A percentile compares a stretch with the other conserved stretches of the same genome.
Evolutionary conservation across 2,329 filamentous ascomycete species (phyloP).

Genomic region (Fusarium proliferatum): DNA sequence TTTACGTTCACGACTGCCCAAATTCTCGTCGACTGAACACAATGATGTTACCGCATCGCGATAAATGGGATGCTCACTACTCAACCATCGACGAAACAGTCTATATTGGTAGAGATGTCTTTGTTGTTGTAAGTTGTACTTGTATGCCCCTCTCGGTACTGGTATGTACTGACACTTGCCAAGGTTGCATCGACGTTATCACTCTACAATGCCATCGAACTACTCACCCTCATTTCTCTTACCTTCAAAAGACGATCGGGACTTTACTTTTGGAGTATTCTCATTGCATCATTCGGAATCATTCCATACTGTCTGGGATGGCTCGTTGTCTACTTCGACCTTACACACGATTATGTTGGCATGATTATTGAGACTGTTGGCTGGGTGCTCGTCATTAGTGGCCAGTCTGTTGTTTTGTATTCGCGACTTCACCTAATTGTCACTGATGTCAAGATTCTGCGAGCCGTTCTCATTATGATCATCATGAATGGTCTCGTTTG

Average conservation of each 20-base stretch:
- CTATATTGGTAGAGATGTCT: conserved; percentile 14
- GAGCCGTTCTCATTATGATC: conserved; percentile 15
- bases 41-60: conserved; percentile 15
- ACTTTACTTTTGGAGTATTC: conserved; percentile 55
- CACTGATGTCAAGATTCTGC: neutral
- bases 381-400: conserved; percentile 18
- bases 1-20: neutral
- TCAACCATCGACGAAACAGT: conserved; percentile 1
- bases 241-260: conserved; percentile 47
- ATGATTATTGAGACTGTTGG: conserved; percentile 33
- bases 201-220: conserved; percentile 48
- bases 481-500: conserved; percentile 53
- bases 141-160: rapidly evolving
- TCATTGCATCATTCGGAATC: conserved; percentile 49
- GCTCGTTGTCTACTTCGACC: conserved; percentile 53
- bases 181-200: conserved; percentile 24
- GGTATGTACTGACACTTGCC: rapidly evolving
- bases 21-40: neutral
- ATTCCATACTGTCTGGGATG: conserved; percentile 57
- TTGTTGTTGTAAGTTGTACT: conserved; percentile 17
- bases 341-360: conserved; percentile 16
- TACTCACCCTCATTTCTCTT: conserved; percentile 47
- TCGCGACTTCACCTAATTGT: conserved; percentile 20
- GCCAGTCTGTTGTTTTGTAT: conserved; percentile 29
- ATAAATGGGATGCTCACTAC: conserved; percentile 1